Evolutionary conservation across 2,329 filamentous ascomycete genomes (phyloP), one percentile per base, ranked within the genome.

Genomic region (Diaporthe ilicicola): DNA sequence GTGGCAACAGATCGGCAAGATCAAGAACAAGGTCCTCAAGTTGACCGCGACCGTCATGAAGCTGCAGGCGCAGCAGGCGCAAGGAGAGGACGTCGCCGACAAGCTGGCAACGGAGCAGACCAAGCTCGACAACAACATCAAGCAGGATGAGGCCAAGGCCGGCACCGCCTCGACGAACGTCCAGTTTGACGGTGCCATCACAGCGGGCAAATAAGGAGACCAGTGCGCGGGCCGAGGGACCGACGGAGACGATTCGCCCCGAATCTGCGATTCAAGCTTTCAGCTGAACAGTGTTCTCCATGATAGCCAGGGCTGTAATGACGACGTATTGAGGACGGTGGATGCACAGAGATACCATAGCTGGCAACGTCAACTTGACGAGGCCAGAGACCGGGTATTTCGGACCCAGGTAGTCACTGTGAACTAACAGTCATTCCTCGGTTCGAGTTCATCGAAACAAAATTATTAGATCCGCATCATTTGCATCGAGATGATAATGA

Each of bases 1-100:
- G 32, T 44, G 70, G 37, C 37, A 50, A 72, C 37, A 79, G 79
- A 77, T 80, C 67, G 83, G 83, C 74, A 85, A 86, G 77, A 85
- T 81, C 73, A 84, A 84, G 81, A 86, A 85, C 80, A 86, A 86
- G 77, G 82, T 86, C 22, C 77, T 86, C 55, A 86, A 87, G 77
- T 77, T 86, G 70, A 82, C 79, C 69, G 81, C 84, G 19, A 83
- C 83, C 64, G 80, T 84, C 61, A 77, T 85, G 53, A 77, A 82
- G 72, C 81, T 86, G 13, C 76, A 83, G 75, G 79, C 84, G n/a
- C 77, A 85, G 73, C 76, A 80, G 65, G 84, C 84, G 0, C 82
- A 85, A 71, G 84, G 85, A 24, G 73, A 79, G 46, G 78, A 81
- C 70, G 79, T 81, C 1, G 76, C 78, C 3, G 76, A 73, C 12